Evolutionary conservation across 495 filamentous ascomycete genomes (phyloP).

Genomic region (Tuber aestivum): DNA sequence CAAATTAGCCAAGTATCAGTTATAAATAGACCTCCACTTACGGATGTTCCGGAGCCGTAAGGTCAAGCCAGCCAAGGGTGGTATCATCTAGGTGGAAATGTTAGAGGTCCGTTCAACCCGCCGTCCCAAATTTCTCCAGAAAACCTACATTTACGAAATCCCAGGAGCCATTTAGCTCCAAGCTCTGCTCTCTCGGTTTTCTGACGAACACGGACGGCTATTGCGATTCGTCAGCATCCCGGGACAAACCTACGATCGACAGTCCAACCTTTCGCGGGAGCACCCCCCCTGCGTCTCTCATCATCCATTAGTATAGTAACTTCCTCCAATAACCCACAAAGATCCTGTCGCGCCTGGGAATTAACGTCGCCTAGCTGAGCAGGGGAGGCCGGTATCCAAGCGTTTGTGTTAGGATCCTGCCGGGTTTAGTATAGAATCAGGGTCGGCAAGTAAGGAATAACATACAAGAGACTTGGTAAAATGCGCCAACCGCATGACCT

Average conservation of each 20-base stretch:
- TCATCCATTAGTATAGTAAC: conserved; percentile 38
- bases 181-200: conserved; percentile 27
- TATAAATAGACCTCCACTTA: conserved; percentile 17
- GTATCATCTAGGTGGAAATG: conserved; percentile 22
- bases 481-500: conserved; percentile 25
- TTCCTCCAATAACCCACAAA: conserved; percentile 37
- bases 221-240: conserved; percentile 10
- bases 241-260: neutral
- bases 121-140: conserved; percentile 7
- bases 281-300: conserved; percentile 8
- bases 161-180: conserved; percentile 20
- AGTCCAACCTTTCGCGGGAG: conserved; percentile 20
- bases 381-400: conserved; percentile 27
- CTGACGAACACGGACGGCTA: conserved; percentile 21
- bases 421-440: neutral
- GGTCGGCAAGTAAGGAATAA: neutral
- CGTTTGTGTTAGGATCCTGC: conserved; percentile 11
- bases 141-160: neutral
- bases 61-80: conserved; percentile 19
- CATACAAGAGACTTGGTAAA: conserved; percentile 14
- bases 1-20: neutral
- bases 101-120: neutral
- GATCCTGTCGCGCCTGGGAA: conserved; percentile 18
- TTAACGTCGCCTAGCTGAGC: conserved; percentile 17
- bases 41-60: conserved; percentile 37